These are phyloP conservation scores for Metschnikowia lachancei DNA, from an alignment of 805 yeast genomes.

Conservation along the genomic window DNA sequence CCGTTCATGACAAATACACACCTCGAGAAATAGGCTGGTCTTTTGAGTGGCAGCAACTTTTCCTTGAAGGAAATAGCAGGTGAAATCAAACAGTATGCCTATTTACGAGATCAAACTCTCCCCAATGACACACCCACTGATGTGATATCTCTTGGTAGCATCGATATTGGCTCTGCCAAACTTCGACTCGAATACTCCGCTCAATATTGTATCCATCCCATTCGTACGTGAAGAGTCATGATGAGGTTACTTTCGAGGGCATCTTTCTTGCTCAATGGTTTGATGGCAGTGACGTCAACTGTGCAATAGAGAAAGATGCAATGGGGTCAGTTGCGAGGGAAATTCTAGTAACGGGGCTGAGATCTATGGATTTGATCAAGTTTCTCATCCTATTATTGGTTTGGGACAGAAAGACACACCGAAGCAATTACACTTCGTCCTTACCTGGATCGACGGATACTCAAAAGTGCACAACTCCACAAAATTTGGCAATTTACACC, in stretches of 20 bases:
- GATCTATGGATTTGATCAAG: constrained; percentile 65
- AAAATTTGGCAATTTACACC: too few relatives aligned
- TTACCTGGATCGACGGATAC: too few relatives aligned
- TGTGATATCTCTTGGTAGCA: constrained; percentile 53
- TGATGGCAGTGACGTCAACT: constrained; percentile 60
- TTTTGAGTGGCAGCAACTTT: constrained; percentile 31
- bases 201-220: constrained; percentile 43
- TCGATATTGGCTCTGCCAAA: constrained; percentile 60
- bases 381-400: constrained; percentile 57
- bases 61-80: constrained; percentile 44
- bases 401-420: too few relatives aligned
- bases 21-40: constrained; percentile 42
- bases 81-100: constrained; percentile 45
- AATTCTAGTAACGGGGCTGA: constrained; percentile 65
- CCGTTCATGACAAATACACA: constrained; percentile 33
- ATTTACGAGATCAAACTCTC: constrained; percentile 36
- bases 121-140: constrained; percentile 36
- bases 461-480: too few relatives aligned
- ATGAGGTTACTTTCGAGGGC: constrained; percentile 41
- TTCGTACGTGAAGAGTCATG: constrained; percentile 59
- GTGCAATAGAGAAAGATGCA: constrained; percentile 52
- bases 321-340: constrained; percentile 53
- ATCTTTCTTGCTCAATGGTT: constrained; percentile 61
- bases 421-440: too few relatives aligned
- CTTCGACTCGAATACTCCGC: constrained; percentile 48